phyloP scores from a whole-genome alignment of 495 filamentous ascomycete genomes.

The Aspergillus funiculosus region DNA sequence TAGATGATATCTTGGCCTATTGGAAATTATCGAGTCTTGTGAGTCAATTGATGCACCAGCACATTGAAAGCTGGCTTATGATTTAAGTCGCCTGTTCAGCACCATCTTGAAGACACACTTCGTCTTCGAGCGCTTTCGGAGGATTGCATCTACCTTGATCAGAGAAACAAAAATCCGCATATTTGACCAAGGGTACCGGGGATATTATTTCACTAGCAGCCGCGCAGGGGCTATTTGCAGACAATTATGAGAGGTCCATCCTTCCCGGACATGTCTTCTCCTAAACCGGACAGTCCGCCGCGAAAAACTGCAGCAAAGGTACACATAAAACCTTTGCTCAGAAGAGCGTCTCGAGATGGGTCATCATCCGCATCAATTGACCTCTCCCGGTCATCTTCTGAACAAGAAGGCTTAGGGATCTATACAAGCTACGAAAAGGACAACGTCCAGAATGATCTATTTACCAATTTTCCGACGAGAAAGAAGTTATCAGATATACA shows the following conservation, averaged over 20 bases:
- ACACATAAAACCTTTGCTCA: conserved; percentile 54
- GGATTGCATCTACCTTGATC: background rate
- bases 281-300: conserved; percentile 14
- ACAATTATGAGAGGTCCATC: conserved; percentile 3
- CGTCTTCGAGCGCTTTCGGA: background rate
- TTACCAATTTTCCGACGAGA: conserved; percentile 22
- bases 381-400: conserved; percentile 49
- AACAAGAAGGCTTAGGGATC: conserved; percentile 53
- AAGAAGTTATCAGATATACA: conserved; percentile 40
- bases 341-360: conserved; percentile 48
- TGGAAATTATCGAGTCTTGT: background rate
- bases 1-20: background rate
- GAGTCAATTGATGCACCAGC: background rate
- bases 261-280: conserved; percentile 16
- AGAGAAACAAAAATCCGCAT: no score
- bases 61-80: conserved; percentile 5
- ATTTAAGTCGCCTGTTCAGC: no score
- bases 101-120: no score
- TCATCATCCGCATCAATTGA: conserved; percentile 43
- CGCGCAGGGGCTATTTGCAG: background rate
- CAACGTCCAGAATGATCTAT: conserved; percentile 27
- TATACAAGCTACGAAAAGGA: conserved; percentile 43
- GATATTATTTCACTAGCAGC: background rate
- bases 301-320: conserved; percentile 31
- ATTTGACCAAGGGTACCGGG: no score